A percentile compares a stretch with the other conserved stretches of the same genome.
Evolutionary conservation across 305 asterid species (phyloP).

Genomic region (Petunia hybrid): DNA sequence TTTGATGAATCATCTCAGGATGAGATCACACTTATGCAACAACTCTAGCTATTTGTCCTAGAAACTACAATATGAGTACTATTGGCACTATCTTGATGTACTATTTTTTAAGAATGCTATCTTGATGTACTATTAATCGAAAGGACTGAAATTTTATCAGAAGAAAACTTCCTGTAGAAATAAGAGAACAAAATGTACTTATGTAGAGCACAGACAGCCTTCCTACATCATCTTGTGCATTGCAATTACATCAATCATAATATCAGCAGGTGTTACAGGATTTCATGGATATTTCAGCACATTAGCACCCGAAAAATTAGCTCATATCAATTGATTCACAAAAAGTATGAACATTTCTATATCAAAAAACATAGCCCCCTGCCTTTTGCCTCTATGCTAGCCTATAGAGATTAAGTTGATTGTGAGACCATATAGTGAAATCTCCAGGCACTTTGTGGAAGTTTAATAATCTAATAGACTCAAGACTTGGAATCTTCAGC

Average conservation of each 20-base stretch:
- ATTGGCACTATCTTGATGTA: not conserved
- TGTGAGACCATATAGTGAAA: not conserved
- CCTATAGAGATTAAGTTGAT: not conserved
- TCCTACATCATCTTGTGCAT: not conserved
- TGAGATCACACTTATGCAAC: conserved; percentile 20
- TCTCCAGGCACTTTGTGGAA: not conserved
- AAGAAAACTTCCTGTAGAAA: not conserved
- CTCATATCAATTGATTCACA: not conserved
- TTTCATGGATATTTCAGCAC: not conserved
- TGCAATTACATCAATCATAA: not conserved
- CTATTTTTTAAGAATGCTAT: not conserved
- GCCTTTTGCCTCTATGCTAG: not conserved
- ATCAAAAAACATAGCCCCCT: not conserved
- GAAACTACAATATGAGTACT: not conserved
- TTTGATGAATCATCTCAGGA: not conserved
- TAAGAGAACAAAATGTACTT: not conserved
- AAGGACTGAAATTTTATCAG: not conserved
- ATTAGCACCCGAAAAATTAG: not conserved
- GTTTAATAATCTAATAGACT: too few species aligned
- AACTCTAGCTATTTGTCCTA: conserved; percentile 19
- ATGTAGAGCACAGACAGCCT: not conserved
- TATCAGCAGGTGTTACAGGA: not conserved
- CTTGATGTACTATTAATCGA: conserved; percentile 4
- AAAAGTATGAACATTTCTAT: not conserved
- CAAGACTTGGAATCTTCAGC: not conserved